Evolutionary conservation across 2,329 filamentous ascomycete genomes (phyloP), one percentile per base, ranked within the genome.

Genomic region (Aspergillus fructus): DNA sequence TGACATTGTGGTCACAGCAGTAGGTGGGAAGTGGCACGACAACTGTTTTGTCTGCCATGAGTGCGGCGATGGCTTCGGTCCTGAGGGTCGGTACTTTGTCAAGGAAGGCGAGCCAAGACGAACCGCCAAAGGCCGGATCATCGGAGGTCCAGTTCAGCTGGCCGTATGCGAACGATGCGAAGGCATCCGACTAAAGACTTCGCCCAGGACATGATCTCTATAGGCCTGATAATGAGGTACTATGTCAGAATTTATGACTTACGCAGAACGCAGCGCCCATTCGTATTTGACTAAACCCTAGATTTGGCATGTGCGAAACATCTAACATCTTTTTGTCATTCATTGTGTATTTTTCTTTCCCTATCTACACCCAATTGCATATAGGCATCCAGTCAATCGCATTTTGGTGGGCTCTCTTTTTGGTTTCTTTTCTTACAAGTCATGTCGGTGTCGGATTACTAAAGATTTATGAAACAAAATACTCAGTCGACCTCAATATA

Each of bases 1-100:
- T 46, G 89, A 96, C 49, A 86, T 93, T 70, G 96, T 97, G 58
- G 87, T 99, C 19, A 88, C 89, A 70, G 94, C 94, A 0, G 80
- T 99, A 43, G 93, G 91, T 5, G 87, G 86, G 12, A 93, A 97
- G 78, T 99, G 94, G 93, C 94, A 99, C 76, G 88, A 91, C 55
- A 82, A 86, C 59, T 99, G 94, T 74, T 99, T 99, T 77, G 86
- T 88, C 55, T 99, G 94, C 71, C 74, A 85, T 77, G 84, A 86
- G 66, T 88, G 85, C 66, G 79, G 80, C 23, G 79, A 80, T 30
- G 81, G 79, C 0, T 87, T 88, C 64, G 80, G 77, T 4, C 65
- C 81, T 5, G 85, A 88, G 58, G 85, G 85, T 1, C 72, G 83
- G 49, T 88, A 87, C 70, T 88, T 88, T 64, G 76, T 87, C 11